Percentiles rank a stretch among this genome's conserved stretches.
These are phyloP conservation scores for Jaapia argillacea DNA, from an alignment of 768 basidiomycete species.

Conservation along the genomic window DNA sequence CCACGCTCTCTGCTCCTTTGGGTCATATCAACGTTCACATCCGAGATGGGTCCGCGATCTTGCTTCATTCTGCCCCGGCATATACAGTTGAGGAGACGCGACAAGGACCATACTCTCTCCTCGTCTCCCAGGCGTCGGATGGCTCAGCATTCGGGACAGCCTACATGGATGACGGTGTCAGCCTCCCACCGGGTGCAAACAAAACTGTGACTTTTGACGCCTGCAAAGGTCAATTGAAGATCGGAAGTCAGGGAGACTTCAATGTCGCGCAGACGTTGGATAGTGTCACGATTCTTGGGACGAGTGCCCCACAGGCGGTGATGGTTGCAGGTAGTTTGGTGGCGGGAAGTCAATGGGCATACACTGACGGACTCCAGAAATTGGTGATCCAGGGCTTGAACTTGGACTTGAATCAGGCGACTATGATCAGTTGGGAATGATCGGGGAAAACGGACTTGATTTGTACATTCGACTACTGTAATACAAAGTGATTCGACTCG, in stretches of 20 bases:
- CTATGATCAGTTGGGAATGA: slow-evolving; percentile 26
- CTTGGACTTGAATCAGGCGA: slow-evolving; percentile 31
- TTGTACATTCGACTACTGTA: too few species aligned
- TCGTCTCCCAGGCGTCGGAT: slow-evolving; percentile 40
- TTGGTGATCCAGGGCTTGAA: slow-evolving; percentile 28
- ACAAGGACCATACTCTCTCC: slow-evolving; percentile 48
- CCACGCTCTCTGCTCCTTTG: slow-evolving; percentile 55
- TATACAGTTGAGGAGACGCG: slow-evolving; percentile 65
- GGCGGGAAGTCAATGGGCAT: slow-evolving; percentile 27
- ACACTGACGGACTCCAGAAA: slow-evolving; percentile 26
- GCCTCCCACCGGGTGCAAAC: slow-evolving; percentile 44
- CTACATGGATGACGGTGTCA: slow-evolving; percentile 65
- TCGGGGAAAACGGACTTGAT: too few species aligned
- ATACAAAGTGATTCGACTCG: too few species aligned
- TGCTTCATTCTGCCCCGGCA: slow-evolving; percentile 50
- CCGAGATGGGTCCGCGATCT: slow-evolving; percentile 55
- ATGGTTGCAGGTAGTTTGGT: slow-evolving; percentile 25
- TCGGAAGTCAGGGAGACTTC: slow-evolving; percentile 31
- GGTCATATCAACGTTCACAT: slow-evolving; percentile 71
- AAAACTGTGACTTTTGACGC: slow-evolving; percentile 37
- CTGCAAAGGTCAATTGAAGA: slow-evolving; percentile 21
- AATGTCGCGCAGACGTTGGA: slow-evolving; percentile 35
- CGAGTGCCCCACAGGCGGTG: slow-evolving; percentile 28
- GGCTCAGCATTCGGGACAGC: slow-evolving; percentile 48
- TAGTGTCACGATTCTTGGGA: slow-evolving; percentile 50